Conservation (phyloP, 768 basidiomycete genomes). For the Leccinum subtestaceum region DNA sequence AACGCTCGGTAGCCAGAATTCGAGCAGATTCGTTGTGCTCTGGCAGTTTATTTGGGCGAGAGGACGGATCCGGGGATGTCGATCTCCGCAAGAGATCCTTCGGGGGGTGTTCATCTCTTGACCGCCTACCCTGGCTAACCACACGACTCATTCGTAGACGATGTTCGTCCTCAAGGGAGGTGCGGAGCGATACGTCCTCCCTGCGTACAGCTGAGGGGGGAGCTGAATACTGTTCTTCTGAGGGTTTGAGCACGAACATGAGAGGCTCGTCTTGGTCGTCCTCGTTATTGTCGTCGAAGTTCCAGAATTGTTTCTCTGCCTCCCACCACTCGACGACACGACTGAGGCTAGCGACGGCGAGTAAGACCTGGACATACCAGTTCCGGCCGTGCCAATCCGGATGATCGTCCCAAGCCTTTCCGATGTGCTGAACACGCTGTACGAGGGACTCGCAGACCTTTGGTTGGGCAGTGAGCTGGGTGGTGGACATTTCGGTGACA, state of each 20-base stretch:
- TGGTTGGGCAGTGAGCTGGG: conserved; percentile 81
- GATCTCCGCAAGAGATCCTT: conserved; percentile 45
- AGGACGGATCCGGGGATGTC: conserved; percentile 35
- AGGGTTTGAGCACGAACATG: conserved; percentile 90
- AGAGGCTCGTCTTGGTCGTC: conserved; percentile 90
- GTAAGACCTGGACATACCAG: conserved; percentile 96
- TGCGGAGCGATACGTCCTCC: conserved; percentile 38
- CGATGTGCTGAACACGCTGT: conserved; percentile 86
- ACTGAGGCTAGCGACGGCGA: conserved; percentile 92
- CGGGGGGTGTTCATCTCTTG: conserved; percentile 55
- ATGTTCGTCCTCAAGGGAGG: conserved; percentile 31
- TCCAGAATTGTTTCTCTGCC: conserved; percentile 99
- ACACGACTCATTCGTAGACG: conserved; percentile 49
- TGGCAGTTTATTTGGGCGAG: conserved; percentile 45
- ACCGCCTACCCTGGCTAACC: conserved; percentile 49
- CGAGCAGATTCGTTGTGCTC: conserved; percentile 74
- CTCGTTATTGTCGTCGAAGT: conserved; percentile 90
- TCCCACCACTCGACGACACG: conserved; percentile 99
- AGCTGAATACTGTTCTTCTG: conserved; percentile 51
- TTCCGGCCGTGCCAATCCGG: conserved; percentile 97
- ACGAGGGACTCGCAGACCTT: conserved; percentile 86
- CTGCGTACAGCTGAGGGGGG: conserved; percentile 39
- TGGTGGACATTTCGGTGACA: conserved; percentile 84
- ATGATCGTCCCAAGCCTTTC: conserved; percentile 95
- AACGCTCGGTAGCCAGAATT: conserved; percentile 82